Conservation (phyloP, 495 filamentous ascomycete genomes). For the Parathielavia hyrcaniae region DNA sequence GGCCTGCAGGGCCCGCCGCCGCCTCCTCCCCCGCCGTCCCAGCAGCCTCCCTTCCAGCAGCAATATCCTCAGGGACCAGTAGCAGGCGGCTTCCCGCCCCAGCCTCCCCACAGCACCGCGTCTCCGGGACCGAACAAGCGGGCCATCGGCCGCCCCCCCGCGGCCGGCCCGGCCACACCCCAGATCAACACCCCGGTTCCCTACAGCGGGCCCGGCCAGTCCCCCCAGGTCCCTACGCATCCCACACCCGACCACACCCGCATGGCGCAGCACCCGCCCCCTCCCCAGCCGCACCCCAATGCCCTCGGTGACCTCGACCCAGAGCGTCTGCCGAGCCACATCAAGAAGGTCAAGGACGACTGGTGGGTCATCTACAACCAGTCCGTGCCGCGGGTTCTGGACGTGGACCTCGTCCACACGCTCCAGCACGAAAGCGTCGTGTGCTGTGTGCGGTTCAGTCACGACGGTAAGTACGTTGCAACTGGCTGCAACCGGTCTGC, state of each 20-base stretch:
- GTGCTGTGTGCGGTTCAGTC: constrained; percentile 84
- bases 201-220: constrained; percentile 73
- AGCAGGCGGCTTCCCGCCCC: constrained; percentile 49
- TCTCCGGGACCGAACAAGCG: constrained; percentile 76
- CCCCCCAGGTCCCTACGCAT: constrained; percentile 74
- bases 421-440: constrained; percentile 82
- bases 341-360: constrained; percentile 75
- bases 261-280: constrained; percentile 32
- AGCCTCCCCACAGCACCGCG: constrained; percentile 74
- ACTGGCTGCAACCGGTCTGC: constrained; percentile 86
- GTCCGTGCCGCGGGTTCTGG: constrained; percentile 70
- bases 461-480: constrained; percentile 81
- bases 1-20: constrained; percentile 57
- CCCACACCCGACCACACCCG: constrained; percentile 59
- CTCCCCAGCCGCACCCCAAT: constrained; percentile 57
- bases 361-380: constrained; percentile 93
- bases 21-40: constrained; percentile 48
- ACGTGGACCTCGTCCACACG: constrained; percentile 83
- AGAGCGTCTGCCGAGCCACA: constrained; percentile 71
- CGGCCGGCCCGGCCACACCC: constrained; percentile 77
- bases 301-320: constrained; percentile 80
- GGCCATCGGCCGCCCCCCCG: constrained; percentile 48
- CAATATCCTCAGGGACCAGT: constrained; percentile 48
- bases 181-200: constrained; percentile 78
- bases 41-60: constrained; percentile 47